Evolutionary conservation across 2,329 filamentous ascomycete species (phyloP), one percentile per base, ranked within the genome.

Genomic region (Alternaria arborescens): DNA sequence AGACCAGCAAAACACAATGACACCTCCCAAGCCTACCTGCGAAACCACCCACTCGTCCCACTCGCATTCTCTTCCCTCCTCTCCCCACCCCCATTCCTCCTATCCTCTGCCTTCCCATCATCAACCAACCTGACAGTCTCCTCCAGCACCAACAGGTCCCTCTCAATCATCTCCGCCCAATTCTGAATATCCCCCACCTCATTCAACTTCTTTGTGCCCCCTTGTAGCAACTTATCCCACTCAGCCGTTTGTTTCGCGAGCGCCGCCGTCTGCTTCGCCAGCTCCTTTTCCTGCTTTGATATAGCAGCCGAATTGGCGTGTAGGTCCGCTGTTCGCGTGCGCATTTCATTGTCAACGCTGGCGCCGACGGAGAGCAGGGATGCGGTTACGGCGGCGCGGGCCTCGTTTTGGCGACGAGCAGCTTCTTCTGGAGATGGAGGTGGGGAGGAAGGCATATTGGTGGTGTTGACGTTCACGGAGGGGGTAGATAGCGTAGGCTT

Each of bases 131-230:
- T 67, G 53, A 79, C 47, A 24, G 78, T 80, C 65, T 80, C 78
- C 64, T 80, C 78, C 61, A 80, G 55, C 40, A 80, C 77, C 55
- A 80, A 43, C 60, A 80, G 47, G 51, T 80, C 78, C 47, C 78
- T 67, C 62, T 80, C 91, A 72, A 94, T 82, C 79, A 93, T 87
- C 84, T 95, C 92, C 22, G 91, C 91, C 91, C 91, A 95, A 77
- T 94, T 94, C 83, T 94, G 91, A 73, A 94, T 86, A 74, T 93
- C 89, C 24, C 91, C 91, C 62, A 93, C 82, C 82, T 93, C 91
- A 80, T 93, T 94, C 60, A 94, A 81, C 71, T 84, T 85, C 66
- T 85, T 84, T 46, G 86, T 85, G 36, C 89, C 88, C 59, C 84
- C 84, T 67, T 86, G 85, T 5, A 88, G 88, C 68, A 92, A 82